A percentile compares a stretch with the other conserved stretches of the same genome.
These are phyloP conservation scores for Cryptococcus amylolentus DNA, from an alignment of 1,284 basidiomycete species.

Conservation along the genomic window DNA sequence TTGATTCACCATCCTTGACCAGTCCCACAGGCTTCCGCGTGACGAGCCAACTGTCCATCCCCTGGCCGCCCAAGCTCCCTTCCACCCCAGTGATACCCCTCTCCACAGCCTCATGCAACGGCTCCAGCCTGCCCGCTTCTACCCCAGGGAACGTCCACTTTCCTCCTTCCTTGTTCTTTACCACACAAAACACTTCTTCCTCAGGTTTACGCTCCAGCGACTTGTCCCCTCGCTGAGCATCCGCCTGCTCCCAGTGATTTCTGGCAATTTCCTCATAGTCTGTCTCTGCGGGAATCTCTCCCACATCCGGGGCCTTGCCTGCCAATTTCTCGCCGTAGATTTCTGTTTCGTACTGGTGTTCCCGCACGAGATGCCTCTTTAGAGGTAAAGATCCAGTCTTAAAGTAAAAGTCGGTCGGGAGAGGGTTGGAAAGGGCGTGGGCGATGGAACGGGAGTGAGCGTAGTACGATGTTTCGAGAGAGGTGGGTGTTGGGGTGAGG, in stretches of 20 bases:
- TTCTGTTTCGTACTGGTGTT: conserved; percentile 63
- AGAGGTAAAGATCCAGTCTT: conserved; percentile 85
- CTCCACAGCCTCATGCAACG: conserved; percentile 39
- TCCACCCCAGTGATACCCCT: conserved; percentile 31
- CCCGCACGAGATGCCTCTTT: conserved; percentile 70
- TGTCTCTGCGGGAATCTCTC: conserved; percentile 55
- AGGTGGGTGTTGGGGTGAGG: conserved; percentile 69
- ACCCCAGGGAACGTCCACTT: conserved; percentile 71
- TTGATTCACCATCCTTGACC: conserved; percentile 28
- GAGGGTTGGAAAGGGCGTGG: conserved; percentile 81
- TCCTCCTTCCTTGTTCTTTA: conserved; percentile 55
- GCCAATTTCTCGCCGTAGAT: conserved; percentile 63
- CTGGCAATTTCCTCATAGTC: conserved; percentile 24
- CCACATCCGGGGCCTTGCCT: conserved; percentile 59
- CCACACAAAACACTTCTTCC: conserved; percentile 78
- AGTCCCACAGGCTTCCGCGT: conserved; percentile 47
- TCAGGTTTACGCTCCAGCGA: conserved; percentile 77
- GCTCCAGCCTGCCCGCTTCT: conserved; percentile 30
- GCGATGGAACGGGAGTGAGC: conserved; percentile 78
- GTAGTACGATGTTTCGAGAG: conserved; percentile 81
- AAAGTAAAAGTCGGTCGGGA: conserved; percentile 90
- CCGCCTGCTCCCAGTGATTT: conserved; percentile 36
- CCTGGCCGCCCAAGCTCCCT: conserved; percentile 35
- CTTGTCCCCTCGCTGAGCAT: conserved; percentile 54
- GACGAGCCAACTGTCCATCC: conserved; percentile 49